These are phyloP conservation scores for Leccinum solheimii DNA, from an alignment of 1,284 basidiomycete genomes.

Conservation along the genomic window DNA sequence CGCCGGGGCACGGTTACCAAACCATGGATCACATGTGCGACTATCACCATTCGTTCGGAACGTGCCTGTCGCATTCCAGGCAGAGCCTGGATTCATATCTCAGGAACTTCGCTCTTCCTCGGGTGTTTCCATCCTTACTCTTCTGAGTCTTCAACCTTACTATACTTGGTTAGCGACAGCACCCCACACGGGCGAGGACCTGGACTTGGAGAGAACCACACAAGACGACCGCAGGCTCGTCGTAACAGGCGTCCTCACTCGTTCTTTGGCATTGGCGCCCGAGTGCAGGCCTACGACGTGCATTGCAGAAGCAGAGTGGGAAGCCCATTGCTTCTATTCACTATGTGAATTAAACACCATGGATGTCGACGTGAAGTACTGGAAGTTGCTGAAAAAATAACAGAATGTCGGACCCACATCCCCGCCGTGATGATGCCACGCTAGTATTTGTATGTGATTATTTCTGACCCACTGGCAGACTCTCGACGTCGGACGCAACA, in stretches of 20 bases:
- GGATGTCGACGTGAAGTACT: no score
- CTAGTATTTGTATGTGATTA: no score
- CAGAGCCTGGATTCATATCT: background rate
- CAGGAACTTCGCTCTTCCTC: background rate
- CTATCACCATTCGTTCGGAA: constrained; percentile 71
- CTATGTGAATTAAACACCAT: no score
- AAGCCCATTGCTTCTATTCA: background rate
- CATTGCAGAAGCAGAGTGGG: background rate
- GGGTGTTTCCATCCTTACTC: background rate
- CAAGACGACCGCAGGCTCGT: background rate
- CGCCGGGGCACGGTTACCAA: constrained; percentile 67
- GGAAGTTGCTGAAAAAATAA: no score
- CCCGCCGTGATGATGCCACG: no score
- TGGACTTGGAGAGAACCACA: background rate
- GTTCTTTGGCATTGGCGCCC: background rate
- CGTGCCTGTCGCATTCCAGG: background rate
- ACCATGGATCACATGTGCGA: constrained; percentile 94
- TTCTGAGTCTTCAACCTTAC: background rate
- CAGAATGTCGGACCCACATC: no score
- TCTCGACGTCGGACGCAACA: no score
- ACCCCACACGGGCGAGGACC: background rate
- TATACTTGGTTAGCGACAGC: background rate
- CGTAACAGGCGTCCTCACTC: background rate
- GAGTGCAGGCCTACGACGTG: no score
- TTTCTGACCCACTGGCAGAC: no score